Evolutionary conservation across 2,329 filamentous ascomycete genomes (phyloP).

Genomic region (Neofusicoccum sp.): DNA sequence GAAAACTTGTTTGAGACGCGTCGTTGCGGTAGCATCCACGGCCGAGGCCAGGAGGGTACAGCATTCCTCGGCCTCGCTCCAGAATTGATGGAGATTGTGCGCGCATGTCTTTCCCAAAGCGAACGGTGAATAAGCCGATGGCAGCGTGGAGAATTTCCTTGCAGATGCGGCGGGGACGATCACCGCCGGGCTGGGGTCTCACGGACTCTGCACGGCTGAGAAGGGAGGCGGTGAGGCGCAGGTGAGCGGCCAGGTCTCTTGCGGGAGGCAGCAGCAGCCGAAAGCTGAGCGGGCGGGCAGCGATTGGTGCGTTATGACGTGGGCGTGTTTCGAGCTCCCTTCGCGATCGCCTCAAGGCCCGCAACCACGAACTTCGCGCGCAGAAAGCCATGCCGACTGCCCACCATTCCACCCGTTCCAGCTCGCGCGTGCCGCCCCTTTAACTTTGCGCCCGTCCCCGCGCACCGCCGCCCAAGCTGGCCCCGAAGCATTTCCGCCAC

Average conservation of each 20-base stretch:
- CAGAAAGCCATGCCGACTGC: neutral
- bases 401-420: neutral
- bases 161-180: neutral
- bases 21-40: neutral
- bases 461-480: slow-evolving; percentile 11
- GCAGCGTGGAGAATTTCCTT: neutral
- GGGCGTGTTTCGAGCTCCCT: slow-evolving; percentile 1
- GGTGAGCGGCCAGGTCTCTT: neutral
- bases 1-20: neutral
- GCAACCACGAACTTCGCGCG: neutral
- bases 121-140: neutral
- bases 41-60: neutral
- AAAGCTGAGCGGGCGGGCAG: neutral
- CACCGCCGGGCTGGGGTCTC: neutral
- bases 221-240: neutral
- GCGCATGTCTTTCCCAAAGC: neutral
- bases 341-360: neutral
- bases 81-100: neutral
- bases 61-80: neutral
- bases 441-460: slow-evolving; percentile 1
- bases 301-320: slow-evolving; percentile 4
- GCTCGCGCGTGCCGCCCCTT: neutral
- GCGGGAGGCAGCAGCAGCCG: too few relatives aligned
- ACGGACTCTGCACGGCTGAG: neutral
- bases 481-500: slow-evolving; percentile 31